Evolutionary conservation across 257 asterid genomes (phyloP), one percentile per base, ranked within the genome.

Genomic region (Solanum microdontum): DNA sequence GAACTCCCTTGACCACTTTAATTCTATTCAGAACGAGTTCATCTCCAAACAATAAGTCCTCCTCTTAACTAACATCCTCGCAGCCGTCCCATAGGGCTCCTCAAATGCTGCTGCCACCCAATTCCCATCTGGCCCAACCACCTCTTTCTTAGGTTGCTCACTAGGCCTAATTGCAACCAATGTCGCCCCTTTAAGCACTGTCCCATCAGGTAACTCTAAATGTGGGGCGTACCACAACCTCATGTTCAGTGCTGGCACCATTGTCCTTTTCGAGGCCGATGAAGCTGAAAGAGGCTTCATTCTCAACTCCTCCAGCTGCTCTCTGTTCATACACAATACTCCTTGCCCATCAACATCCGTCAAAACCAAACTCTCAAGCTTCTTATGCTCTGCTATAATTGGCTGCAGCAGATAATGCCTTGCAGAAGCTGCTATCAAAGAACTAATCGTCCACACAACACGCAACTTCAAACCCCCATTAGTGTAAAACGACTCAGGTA

Each of bases 391-490:
- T 0, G 97, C 92, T 69, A 95, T 94, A 33, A 95, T 95, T 2
- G 97, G 96, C 88, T 95, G 98, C 86, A 95, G 86, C 89, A 96
- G 90, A 85, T 94, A 96, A 90, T 96, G 98, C 89, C 98, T 92
- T 0, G 98, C 98, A 4, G 98, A 94, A 66, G 98, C 98, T 5
- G 98, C 98, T 4, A 96, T 94, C 84, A 96, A 89, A 77, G 98
- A 94, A 89, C 98, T 95, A 64, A 95, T 95, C 5, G 98, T 95
- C 98, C 98, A 95, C 28, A 95, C 98, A 12, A 95, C 98, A 7
- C 98, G 95, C 92, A 95, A 74, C 40, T 94, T 95, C 90, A 95
- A 87, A 12, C 98, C 98, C 23, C 98, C 98, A 26, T 94, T 95
- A 1, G 97, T 94, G 92, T 95, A 94, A 88, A 94, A 95, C 2